Base-by-base conservation (phyloP, 306 rosid genomes). In the Bauhinia variegata region DNA sequence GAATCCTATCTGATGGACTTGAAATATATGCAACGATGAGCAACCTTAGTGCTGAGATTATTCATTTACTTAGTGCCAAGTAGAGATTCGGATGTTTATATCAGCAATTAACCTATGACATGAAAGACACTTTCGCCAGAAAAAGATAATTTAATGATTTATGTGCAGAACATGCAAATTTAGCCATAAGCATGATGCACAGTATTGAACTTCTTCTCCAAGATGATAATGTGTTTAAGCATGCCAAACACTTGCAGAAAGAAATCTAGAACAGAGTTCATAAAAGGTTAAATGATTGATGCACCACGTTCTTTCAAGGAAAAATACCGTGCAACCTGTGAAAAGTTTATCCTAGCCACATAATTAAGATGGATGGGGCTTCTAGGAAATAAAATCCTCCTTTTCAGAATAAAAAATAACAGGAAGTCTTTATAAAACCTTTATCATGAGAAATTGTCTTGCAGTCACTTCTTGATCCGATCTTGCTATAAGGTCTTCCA, bases 401-500 rank as follows among this genome's bases (percentile, higher is more conserved):
- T 12, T 46, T 8, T 1, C 4, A 28, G 12, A 44, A 43, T 11
- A 6, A n/a, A 11, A 14, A 5, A 14, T 31, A 8, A 63, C 28
- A 44, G 31, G 43, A 46, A n/a, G 5, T 37, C 36, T 54, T 39
- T 14, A 41, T n/a, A 47, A 44, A 74, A 89, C 98, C 97, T 89
- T 89, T 28, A 83, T 88, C 8, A 76, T 79, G 57, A 93, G 97
- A 71, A 86, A 88, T 71, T 86, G 84, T 77, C 88, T 86, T 59
- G 85, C 86, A 54, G 97, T 84, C 80, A 73, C 83, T 81, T 93
- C 98, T 80, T 93, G 96, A 79, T 88, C 80, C 76, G 85, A 76
- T 79, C 98, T 86, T 58, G 96, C 89, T 69, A 88, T 50, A 80
- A 89, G 91, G 86, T 86, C 89, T 79, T 89, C 97, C 23, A 81